Percentiles rank a stretch among this genome's conserved stretches.
Conservation (phyloP, 257 asterid genomes). For the Mitragyna speciosa region DNA sequence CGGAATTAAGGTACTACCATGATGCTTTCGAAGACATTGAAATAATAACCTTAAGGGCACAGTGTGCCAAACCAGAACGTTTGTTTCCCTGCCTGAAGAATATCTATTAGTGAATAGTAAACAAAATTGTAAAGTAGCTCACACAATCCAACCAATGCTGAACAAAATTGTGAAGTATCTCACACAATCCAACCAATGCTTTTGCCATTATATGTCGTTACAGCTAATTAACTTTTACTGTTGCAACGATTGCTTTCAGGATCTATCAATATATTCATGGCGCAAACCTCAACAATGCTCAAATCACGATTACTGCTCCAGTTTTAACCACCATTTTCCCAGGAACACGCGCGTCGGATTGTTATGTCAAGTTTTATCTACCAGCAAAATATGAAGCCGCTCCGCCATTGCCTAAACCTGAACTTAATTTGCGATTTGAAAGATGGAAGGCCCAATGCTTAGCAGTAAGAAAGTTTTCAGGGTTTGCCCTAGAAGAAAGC, state of each 20-base stretch:
- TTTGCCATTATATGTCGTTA: no score
- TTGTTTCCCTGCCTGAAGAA: no score
- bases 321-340: conserved; percentile 13
- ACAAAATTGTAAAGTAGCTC: no score
- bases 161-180: no score
- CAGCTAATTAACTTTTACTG: background rate
- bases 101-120: no score
- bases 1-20: no score
- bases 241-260: conserved; percentile 3
- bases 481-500: conserved; percentile 21
- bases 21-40: no score
- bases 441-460: conserved; percentile 14
- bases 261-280: conserved; percentile 26
- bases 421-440: conserved; percentile 14
- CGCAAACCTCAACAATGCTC: conserved; percentile 16
- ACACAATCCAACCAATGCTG: no score
- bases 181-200: no score
- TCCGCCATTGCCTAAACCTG: conserved; percentile 16
- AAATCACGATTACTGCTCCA: conserved; percentile 18
- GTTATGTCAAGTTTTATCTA: conserved; percentile 19
- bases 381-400: conserved; percentile 11
- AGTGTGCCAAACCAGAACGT: no score
- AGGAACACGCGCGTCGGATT: conserved; percentile 8
- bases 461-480: conserved; percentile 21
- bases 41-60: no score